Percentiles rank a stretch among this genome's conserved stretches.
phyloP scores from a whole-genome alignment of 2,329 filamentous ascomycete genomes.

The Pestalotiopsis sp. region DNA sequence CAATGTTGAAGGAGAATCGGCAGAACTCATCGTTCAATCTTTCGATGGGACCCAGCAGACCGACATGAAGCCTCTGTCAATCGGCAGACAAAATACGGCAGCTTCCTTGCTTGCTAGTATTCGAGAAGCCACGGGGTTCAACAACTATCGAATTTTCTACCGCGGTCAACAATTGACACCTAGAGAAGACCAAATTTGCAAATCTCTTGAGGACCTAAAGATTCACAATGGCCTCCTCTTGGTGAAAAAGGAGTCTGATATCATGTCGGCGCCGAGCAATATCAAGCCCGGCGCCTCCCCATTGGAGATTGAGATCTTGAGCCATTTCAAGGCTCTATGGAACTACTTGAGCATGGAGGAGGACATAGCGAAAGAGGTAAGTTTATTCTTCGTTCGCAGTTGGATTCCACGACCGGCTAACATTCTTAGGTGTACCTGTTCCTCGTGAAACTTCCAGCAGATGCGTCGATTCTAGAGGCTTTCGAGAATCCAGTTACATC shows the following conservation, averaged over 20 bases:
- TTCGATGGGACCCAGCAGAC: conserved; percentile 65
- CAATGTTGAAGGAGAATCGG: conserved; percentile 60
- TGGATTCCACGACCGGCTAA: conserved; percentile 17
- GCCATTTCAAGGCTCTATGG: conserved; percentile 84
- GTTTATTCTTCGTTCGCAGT: neutral
- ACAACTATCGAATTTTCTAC: conserved; percentile 74
- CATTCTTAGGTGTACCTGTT: conserved; percentile 65
- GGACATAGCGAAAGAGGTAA: conserved; percentile 66
- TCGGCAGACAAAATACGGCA: conserved; percentile 72
- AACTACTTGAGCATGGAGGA: conserved; percentile 76
- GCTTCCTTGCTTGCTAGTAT: conserved; percentile 70
- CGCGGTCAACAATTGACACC: conserved; percentile 68
- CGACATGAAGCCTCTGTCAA: conserved; percentile 61
- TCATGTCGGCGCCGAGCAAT: conserved; percentile 41
- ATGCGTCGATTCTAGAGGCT: conserved; percentile 60
- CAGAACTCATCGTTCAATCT: conserved; percentile 73
- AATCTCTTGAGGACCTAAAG: conserved; percentile 68
- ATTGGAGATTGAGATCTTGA: conserved; percentile 78
- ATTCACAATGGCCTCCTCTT: conserved; percentile 67
- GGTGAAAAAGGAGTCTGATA: conserved; percentile 60
- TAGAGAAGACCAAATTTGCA: conserved; percentile 57
- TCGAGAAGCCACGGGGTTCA: conserved; percentile 71
- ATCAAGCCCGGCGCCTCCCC: conserved; percentile 55
- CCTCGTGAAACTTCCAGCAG: conserved; percentile 68
- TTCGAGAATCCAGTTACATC: conserved; percentile 57